A percentile compares a stretch with the other conserved stretches of the same genome.
phyloP scores from a whole-genome alignment of 2,329 filamentous ascomycete genomes.

The Sporothrix pallida region DNA sequence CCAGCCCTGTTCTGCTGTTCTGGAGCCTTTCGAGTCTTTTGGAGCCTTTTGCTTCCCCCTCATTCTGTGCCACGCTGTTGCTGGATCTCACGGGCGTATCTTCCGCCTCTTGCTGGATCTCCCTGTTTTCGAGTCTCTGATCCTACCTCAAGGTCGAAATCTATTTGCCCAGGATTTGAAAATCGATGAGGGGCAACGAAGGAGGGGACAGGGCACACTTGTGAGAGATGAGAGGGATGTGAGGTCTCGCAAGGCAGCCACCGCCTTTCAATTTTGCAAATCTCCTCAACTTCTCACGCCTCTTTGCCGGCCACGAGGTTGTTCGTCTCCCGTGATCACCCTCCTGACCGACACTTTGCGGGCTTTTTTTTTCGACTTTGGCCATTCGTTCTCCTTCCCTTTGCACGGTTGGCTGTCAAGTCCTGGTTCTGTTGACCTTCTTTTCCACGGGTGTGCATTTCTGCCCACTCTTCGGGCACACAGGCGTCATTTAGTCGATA shows the following conservation, averaged over 20 bases:
- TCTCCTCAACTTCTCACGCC: neutral
- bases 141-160: constrained; percentile 10
- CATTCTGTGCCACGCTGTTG: neutral
- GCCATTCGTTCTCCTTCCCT: neutral
- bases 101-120: constrained; percentile 1
- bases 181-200: constrained; percentile 10
- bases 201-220: neutral
- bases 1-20: neutral
- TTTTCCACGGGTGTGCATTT: constrained; percentile 5
- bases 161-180: neutral
- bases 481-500: neutral
- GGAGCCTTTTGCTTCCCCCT: neutral
- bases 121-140: neutral
- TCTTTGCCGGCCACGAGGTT: neutral
- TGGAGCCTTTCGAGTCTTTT: neutral
- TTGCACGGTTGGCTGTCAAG: neutral
- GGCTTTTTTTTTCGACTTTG: neutral
- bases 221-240: neutral
- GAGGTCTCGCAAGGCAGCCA: constrained; percentile 23
- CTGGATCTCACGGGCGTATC: neutral
- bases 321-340: neutral
- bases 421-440: neutral
- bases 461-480: constrained; percentile 20
- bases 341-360: constrained; percentile 23
- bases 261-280: neutral